Conservation (phyloP, 23 red algal species). For the Gracilaria domingensis region DNA sequence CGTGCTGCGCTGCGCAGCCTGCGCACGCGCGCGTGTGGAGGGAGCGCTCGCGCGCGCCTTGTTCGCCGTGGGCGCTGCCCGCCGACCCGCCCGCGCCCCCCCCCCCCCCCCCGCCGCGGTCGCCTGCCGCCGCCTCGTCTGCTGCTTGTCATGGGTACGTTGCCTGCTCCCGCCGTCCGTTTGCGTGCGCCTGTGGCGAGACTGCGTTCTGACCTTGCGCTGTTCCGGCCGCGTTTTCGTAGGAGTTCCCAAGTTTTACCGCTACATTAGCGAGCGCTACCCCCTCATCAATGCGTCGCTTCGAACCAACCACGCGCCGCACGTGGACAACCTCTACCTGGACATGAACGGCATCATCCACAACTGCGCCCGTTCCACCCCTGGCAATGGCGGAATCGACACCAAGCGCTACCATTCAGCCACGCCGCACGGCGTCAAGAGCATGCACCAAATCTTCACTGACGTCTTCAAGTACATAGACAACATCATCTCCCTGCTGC, state of each 20-base stretch:
- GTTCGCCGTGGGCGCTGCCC: not conserved
- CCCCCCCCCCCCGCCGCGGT: too few species aligned
- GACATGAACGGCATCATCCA: slow-evolving; percentile 98
- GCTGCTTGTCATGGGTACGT: too few species aligned
- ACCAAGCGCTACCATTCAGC: slow-evolving; percentile 65
- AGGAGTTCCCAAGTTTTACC: slow-evolving; percentile 98
- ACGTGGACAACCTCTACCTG: slow-evolving; percentile 93
- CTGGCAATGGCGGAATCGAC: slow-evolving; percentile 46
- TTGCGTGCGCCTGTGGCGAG: not conserved
- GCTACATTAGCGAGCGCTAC: slow-evolving; percentile 94
- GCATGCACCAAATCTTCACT: slow-evolving; percentile 67
- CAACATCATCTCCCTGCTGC: slow-evolving; percentile 82
- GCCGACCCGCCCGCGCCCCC: not conserved
- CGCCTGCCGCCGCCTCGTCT: too few species aligned
- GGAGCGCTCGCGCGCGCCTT: not conserved
- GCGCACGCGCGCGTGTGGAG: too few species aligned
- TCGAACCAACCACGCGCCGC: slow-evolving; percentile 38
- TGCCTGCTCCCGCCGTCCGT: too few species aligned
- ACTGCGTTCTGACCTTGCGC: not conserved
- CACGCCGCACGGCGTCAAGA: slow-evolving; percentile 16
- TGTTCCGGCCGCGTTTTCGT: not conserved
- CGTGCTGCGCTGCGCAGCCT: slow-evolving; percentile 14
- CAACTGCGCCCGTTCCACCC: slow-evolving; percentile 81
- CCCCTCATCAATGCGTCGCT: slow-evolving; percentile 83
- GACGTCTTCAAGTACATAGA: slow-evolving; percentile 95